A percentile compares a stretch with the other conserved stretches of the same genome.
Evolutionary conservation across 306 rosid genomes (phyloP).

Genomic region (Corylus heterophylla): DNA sequence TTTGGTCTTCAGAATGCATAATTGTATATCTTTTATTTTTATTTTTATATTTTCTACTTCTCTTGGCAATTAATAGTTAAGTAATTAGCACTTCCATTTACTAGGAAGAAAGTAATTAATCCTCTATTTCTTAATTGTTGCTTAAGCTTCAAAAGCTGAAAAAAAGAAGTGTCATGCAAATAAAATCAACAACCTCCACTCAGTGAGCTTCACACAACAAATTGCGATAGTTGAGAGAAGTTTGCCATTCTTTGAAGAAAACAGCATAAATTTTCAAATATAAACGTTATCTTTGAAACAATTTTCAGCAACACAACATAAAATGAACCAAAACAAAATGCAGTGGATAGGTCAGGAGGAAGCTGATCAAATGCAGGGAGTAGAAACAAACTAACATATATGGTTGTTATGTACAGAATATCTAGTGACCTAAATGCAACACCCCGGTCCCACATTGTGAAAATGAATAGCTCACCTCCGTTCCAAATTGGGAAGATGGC

Average conservation of each 20-base stretch:
- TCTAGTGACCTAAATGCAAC: background rate
- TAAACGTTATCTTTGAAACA: background rate
- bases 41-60: background rate
- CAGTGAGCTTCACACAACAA: background rate
- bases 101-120: background rate
- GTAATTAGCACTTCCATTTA: background rate
- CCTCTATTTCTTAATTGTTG: background rate
- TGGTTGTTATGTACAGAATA: background rate
- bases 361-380: background rate
- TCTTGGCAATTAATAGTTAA: background rate
- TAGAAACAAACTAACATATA: slow-evolving; percentile 8
- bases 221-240: background rate
- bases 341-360: background rate
- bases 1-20: background rate
- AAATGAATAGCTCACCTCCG: too few species aligned
- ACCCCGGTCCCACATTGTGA: too few species aligned
- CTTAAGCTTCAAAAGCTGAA: background rate
- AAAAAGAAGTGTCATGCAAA: background rate
- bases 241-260: background rate
- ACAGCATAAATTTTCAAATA: background rate
- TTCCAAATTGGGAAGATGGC: too few species aligned
- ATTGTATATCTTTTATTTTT: background rate
- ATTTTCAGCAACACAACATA: background rate
- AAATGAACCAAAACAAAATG: background rate
- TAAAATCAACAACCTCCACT: background rate